phyloP scores from a whole-genome alignment of 2,329 filamentous ascomycete genomes.

The Clonostachys chloroleuca region DNA sequence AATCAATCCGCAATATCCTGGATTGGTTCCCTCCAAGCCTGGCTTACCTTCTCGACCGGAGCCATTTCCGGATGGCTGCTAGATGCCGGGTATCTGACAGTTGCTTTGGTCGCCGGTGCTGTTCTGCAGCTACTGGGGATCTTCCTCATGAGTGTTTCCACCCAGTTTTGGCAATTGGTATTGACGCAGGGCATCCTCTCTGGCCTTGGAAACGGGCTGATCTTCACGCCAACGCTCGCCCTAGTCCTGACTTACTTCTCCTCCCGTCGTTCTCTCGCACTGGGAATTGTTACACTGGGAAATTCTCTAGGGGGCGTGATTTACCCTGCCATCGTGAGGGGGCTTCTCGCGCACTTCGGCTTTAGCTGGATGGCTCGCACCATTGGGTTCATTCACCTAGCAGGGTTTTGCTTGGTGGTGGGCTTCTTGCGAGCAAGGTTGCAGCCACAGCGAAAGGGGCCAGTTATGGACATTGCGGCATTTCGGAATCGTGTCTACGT shows the following conservation, averaged over 20 bases:
- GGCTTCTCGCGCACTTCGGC: conserved; percentile 16
- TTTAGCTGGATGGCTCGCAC: conserved; percentile 54
- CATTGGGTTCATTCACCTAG: conserved; percentile 54
- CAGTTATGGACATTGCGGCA: conserved; percentile 36
- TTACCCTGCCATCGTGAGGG: conserved; percentile 36
- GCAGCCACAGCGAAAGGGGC: conserved; percentile 31
- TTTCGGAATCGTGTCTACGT: conserved; percentile 40
- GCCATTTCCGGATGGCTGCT: conserved; percentile 48
- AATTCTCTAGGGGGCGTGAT: conserved; percentile 55
- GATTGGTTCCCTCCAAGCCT: conserved; percentile 51
- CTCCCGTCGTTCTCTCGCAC: conserved; percentile 49
- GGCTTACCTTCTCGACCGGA: conserved; percentile 50
- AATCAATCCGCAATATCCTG: conserved; percentile 31
- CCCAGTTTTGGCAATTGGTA: conserved; percentile 51
- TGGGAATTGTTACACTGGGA: conserved; percentile 58
- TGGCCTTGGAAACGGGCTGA: conserved; percentile 54
- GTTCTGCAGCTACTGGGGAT: conserved; percentile 38
- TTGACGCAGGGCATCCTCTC: conserved; percentile 52
- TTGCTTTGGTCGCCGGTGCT: conserved; percentile 32
- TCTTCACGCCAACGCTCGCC: conserved; percentile 62
- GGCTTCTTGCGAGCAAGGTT: conserved; percentile 33
- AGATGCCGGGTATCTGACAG: conserved; percentile 48
- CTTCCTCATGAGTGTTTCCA: conserved; percentile 39
- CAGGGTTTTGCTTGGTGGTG: conserved; percentile 28
- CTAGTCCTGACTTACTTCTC: conserved; percentile 64